Base-by-base conservation (phyloP, 441 rosid species). In the Heliophila coronopifolia region DNA sequence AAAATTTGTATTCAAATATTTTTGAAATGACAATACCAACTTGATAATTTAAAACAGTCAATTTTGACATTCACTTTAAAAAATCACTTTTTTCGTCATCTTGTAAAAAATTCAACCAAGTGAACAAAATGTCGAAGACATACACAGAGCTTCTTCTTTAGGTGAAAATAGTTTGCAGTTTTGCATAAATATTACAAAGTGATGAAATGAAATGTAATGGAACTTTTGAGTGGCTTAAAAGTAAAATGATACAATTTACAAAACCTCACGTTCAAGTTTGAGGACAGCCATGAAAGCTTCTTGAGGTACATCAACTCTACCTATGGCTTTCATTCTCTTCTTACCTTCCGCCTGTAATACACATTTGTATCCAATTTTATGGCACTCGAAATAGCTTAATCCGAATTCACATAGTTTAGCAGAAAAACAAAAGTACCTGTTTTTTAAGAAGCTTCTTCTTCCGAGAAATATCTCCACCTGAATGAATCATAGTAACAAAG, bases 281-380 rank as follows among this genome's bases (percentile, higher is more conserved):
- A 92, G 74, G 19, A 87, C 89, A 15, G 96, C 98, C 98, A 92
- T 92, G 75, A 92, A 92, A 39, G 98, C 98, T 77, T 92, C 98
- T 63, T 92, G 98, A 54, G 98, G 98, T 35, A 91, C 96, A 60
- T 91, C 94, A 8, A 91, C 96, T 73, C 78, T 87, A 28, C 98
- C 98, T 40, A 91, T 80, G 17, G 96, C 76, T 73, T 91, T 91
- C 98, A 91, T 91, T 77, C 98, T 71, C 69, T 84, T 91, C 87
- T 91, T 91, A 54, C 98, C 98, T 68, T 62, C 98, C 53, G 98
- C 96, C 93, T 86, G 76, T 49, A 38, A 2, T 9, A 27, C 23
- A 10, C 23, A 6, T 30, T 25, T n/a, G n/a, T n/a, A n/a, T n/a
- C n/a, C n/a, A n/a, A n/a, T n/a, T n/a, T n/a, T n/a, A n/a, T n/a